Evolutionary conservation across 176 grass and related monocot species (phyloP), one percentile per base, ranked within the genome.

Genomic region (Miscanthus lutarioriparius): DNA sequence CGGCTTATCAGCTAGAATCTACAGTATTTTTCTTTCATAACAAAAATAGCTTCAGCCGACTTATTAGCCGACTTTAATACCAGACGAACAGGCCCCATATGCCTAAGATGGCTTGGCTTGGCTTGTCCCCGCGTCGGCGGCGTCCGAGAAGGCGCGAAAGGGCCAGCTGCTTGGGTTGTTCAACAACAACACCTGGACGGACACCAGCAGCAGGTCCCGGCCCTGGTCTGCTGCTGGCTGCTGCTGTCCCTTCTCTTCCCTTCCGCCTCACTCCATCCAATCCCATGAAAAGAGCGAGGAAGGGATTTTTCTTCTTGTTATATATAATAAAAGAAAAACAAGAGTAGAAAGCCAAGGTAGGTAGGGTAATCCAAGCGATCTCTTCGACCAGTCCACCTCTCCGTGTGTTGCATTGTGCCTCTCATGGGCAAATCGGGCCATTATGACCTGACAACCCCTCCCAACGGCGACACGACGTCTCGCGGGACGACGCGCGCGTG

Each of bases 321-420:
- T 37, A 37, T 6, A 37, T 37, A 37, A 7, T 1, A 5, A 33
- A 5, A 8, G 64, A 25, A 59, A 59, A 51, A 47, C 73, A 27
- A 63, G 59, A 13, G 9, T 11, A 11, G n/a, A 62, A 26, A 63
- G 25, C 10, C 22, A 23, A 58, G 54, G 54, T 58, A 58, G 22
- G 20, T 22, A n/a, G 54, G 22, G 54, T 70, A 67, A 67, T 30
- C 77, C 69, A 33, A 75, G 30, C 70, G 19, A 76, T 40, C 7
- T 61, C 19, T 4, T 19, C 75, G 28, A 62, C 41, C 74, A 20
- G 70, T 90, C 84, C 51, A 48, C 80, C 80, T 83, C 80, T 40
- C 68, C 80, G 84, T 27, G 84, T 41, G 89, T 84, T 90, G 89
- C 89, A 84, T 84, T 80, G 89, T 90, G 89, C 80, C 80, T 90